phyloP scores from a whole-genome alignment of 1,139 yeast genomes.

The Arxiozyma bovina region DNA sequence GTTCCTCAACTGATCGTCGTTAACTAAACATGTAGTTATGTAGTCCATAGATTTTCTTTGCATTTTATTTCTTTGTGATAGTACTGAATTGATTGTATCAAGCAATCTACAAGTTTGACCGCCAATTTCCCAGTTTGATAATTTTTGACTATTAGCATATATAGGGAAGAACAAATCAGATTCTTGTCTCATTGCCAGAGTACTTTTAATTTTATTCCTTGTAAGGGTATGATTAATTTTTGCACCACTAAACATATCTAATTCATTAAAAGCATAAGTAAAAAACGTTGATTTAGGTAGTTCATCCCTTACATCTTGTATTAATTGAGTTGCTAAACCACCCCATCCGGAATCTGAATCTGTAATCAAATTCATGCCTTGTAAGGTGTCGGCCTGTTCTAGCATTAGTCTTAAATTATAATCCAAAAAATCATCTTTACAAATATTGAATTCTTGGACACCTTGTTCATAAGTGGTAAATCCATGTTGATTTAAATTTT shows the following conservation, averaged over 20 bases:
- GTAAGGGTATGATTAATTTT: conserved; percentile 6
- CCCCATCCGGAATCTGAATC: conserved; percentile 81
- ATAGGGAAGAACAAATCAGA: conserved; percentile 28
- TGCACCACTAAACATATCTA: conserved; percentile 18
- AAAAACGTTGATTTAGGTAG: conserved; percentile 55
- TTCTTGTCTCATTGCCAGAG: conserved; percentile 19
- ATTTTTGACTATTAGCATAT: conserved; percentile 11
- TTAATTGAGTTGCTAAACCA: conserved; percentile 52
- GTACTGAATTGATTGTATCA: conserved; percentile 21
- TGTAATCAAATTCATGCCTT: conserved; percentile 59
- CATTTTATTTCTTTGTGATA: conserved; percentile 12
- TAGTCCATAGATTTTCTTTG: conserved; percentile 17
- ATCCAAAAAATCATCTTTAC: conserved; percentile 44
- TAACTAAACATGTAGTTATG: conserved; percentile 14
- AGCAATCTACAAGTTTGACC: conserved; percentile 18
- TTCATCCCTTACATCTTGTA: conserved; percentile 59
- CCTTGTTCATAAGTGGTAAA: conserved; percentile 43
- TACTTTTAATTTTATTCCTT: conserved; percentile 22
- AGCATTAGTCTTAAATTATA: conserved; percentile 50
- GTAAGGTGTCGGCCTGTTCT: conserved; percentile 70
- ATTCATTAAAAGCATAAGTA: conserved; percentile 44
- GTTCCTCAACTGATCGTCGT: conserved; percentile 18
- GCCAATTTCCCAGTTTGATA: conserved; percentile 25
- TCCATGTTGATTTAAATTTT: conserved; percentile 16
- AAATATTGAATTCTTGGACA: conserved; percentile 37